phyloP scores from a whole-genome alignment of 805 yeast genomes.

The Metschnikowia anglica region DNA sequence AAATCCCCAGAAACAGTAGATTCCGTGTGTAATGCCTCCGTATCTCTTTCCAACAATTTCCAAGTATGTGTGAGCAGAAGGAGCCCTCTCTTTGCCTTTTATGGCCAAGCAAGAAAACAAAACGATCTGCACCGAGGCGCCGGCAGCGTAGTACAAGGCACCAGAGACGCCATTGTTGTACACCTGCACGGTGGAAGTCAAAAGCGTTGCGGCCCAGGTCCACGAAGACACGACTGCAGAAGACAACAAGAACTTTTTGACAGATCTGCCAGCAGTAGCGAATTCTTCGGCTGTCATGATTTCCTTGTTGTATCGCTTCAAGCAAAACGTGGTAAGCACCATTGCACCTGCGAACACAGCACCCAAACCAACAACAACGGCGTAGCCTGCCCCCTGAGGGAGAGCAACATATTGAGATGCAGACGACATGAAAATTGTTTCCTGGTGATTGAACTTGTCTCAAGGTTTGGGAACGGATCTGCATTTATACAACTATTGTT shows the following conservation, averaged over 20 bases:
- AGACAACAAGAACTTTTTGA: constrained; percentile 78
- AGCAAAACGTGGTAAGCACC: constrained; percentile 69
- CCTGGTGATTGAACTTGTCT: background rate
- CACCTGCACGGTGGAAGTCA: constrained; percentile 75
- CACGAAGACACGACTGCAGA: constrained; percentile 92
- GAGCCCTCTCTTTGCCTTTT: constrained; percentile 85
- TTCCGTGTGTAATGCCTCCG: constrained; percentile 70
- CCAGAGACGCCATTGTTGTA: constrained; percentile 76
- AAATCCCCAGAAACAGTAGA: constrained; percentile 74
- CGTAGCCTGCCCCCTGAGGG: constrained; percentile 84
- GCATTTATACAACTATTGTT: background rate
- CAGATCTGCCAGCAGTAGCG: constrained; percentile 88
- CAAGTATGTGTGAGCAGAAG: constrained; percentile 86
- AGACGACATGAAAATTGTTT: constrained; percentile 17
- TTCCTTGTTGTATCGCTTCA: constrained; percentile 79
- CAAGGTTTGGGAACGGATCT: background rate
- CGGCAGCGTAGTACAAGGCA: constrained; percentile 83
- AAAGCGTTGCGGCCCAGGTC: constrained; percentile 68
- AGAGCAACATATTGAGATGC: constrained; percentile 33
- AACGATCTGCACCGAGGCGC: constrained; percentile 87
- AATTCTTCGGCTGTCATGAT: constrained; percentile 91
- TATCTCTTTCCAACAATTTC: constrained; percentile 82
- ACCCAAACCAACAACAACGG: constrained; percentile 86
- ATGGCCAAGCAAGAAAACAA: constrained; percentile 85
- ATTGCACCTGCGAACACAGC: constrained; percentile 73